phyloP scores from a whole-genome alignment of 148 eudicot genomes.

The Chenopodium berlandieri region DNA sequence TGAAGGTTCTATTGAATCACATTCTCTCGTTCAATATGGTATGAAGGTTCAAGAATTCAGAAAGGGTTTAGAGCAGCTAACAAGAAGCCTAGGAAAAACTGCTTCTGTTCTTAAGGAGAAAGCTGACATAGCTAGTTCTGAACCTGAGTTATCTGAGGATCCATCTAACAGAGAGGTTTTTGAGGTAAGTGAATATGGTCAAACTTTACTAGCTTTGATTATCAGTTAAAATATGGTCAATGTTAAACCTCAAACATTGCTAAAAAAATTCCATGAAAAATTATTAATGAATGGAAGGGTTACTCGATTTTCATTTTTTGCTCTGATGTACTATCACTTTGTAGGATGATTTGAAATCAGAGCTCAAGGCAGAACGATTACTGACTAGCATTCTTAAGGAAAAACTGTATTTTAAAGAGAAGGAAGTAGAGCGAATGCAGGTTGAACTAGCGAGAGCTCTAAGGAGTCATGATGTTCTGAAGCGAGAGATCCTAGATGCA shows the following conservation, averaged over 20 bases:
- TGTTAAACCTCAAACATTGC: too few species aligned
- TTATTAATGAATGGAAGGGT: neutral
- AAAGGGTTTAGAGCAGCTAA: slow-evolving; percentile 30
- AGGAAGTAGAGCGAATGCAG: slow-evolving; percentile 28
- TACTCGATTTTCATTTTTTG: neutral
- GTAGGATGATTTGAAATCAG: slow-evolving; percentile 27
- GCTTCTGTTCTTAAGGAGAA: slow-evolving; percentile 20
- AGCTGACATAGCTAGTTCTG: slow-evolving; percentile 8
- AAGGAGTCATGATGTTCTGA: slow-evolving; percentile 25
- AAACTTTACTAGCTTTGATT: neutral
- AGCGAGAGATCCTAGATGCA: slow-evolving; percentile 30
- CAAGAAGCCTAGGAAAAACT: slow-evolving; percentile 27
- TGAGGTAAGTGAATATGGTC: slow-evolving; percentile 16
- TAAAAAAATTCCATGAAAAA: neutral
- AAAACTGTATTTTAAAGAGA: slow-evolving; percentile 30
- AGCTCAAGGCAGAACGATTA: slow-evolving; percentile 31
- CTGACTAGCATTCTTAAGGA: slow-evolving; percentile 35
- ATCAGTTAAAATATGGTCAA: too few species aligned
- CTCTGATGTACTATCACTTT: neutral
- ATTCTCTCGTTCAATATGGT: slow-evolving; percentile 19
- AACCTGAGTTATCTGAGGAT: neutral
- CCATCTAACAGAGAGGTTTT: neutral
- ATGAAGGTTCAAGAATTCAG: slow-evolving; percentile 31
- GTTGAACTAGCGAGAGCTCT: slow-evolving; percentile 28
- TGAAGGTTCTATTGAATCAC: slow-evolving; percentile 9